A percentile compares a stretch with the other conserved stretches of the same genome.
These are phyloP conservation scores for Termitomyces sp. DNA, from an alignment of 768 basidiomycete genomes.

Conservation along the genomic window DNA sequence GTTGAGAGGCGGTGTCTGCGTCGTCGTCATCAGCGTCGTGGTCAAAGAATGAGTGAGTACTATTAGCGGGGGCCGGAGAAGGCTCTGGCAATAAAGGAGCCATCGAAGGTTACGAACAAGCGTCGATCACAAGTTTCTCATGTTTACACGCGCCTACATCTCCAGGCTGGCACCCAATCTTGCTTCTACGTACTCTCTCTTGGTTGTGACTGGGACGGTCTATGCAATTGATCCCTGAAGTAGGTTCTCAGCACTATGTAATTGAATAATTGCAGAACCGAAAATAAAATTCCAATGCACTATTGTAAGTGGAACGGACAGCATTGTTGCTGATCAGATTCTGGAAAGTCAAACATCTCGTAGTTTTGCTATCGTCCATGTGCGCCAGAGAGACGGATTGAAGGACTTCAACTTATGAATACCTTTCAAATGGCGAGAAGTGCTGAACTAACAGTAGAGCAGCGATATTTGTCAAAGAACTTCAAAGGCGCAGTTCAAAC, in stretches of 20 bases:
- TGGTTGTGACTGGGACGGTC: neutral
- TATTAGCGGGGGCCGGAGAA: slow-evolving; percentile 23
- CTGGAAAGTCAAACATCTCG: too few relatives aligned
- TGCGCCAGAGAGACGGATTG: too few relatives aligned
- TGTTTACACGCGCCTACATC: neutral
- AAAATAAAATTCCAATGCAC: too few relatives aligned
- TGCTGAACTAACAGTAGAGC: neutral
- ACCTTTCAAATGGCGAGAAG: too few relatives aligned
- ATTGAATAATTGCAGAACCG: too few relatives aligned
- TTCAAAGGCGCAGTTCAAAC: neutral
- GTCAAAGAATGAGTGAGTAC: slow-evolving; percentile 23
- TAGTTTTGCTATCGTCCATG: too few relatives aligned
- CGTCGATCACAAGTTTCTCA: neutral
- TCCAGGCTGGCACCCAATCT: neutral
- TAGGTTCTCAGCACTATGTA: too few relatives aligned
- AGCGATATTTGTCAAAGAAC: neutral
- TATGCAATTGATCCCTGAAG: neutral
- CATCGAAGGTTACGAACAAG: slow-evolving; percentile 14
- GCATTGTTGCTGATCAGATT: too few relatives aligned
- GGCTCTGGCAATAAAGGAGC: slow-evolving; percentile 24
- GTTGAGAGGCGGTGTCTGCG: slow-evolving; percentile 74
- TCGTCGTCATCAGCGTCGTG: slow-evolving; percentile 42
- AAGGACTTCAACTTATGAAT: too few relatives aligned
- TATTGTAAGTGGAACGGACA: too few relatives aligned
- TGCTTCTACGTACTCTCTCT: neutral